Conservation (phyloP, 2,329 filamentous ascomycete genomes). For the Colletotrichum melonis region DNA sequence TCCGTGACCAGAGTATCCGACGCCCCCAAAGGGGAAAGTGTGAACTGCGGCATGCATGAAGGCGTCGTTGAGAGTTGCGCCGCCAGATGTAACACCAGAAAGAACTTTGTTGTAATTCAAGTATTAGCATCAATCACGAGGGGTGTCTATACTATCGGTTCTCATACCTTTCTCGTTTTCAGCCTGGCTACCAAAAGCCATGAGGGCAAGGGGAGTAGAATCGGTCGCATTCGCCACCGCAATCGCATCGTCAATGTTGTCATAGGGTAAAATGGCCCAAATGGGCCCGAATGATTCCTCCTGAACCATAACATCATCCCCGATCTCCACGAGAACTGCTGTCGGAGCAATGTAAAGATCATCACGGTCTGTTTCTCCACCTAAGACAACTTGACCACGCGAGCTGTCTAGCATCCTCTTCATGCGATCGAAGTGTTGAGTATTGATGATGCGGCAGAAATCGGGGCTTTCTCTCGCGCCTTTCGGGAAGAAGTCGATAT, state of each 20-base stretch:
- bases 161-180: conserved; percentile 79
- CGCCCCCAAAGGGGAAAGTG: conserved; percentile 83
- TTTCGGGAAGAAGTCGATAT: conserved; percentile 84
- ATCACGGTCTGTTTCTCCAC: conserved; percentile 83
- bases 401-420: conserved; percentile 90
- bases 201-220: conserved; percentile 85
- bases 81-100: conserved; percentile 72
- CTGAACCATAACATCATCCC: conserved; percentile 83
- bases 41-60: conserved; percentile 69
- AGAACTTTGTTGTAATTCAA: conserved; percentile 60
- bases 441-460: conserved; percentile 84
- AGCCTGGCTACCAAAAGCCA: conserved; percentile 83
- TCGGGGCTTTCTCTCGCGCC: conserved; percentile 82
- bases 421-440: conserved; percentile 80
- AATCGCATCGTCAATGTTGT: conserved; percentile 86
- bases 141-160: background rate
- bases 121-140: conserved; percentile 13
- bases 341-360: conserved; percentile 92
- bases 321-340: conserved; percentile 75
- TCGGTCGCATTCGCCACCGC: conserved; percentile 83
- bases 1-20: conserved; percentile 82
- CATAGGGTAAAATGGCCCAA: conserved; percentile 82
- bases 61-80: conserved; percentile 73
- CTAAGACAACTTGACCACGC: conserved; percentile 86
- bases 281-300: conserved; percentile 96